Conservation (phyloP, 768 basidiomycete species). For the Mycena venus region DNA sequence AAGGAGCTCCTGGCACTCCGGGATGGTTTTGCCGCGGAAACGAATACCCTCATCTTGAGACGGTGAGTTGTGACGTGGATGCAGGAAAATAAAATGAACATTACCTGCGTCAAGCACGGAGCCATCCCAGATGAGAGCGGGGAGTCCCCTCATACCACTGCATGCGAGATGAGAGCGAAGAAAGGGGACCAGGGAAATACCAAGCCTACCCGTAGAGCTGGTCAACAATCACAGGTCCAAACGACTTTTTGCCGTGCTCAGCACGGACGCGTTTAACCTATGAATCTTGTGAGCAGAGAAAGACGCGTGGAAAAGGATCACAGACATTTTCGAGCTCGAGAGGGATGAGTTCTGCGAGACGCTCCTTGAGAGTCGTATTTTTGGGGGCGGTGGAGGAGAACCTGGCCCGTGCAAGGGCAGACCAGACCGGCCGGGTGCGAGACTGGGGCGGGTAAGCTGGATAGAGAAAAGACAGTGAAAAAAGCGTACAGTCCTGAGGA, state of each 20-base stretch:
- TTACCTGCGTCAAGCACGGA: slow-evolving; percentile 94
- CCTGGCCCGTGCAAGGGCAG: slow-evolving; percentile 61
- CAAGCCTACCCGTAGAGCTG: slow-evolving; percentile 85
- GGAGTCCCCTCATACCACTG: slow-evolving; percentile 90
- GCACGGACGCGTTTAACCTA: slow-evolving; percentile 88
- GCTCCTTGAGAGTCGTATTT: slow-evolving; percentile 88
- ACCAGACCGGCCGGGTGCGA: slow-evolving; percentile 62
- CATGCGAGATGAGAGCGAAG: slow-evolving; percentile 22
- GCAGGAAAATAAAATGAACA: neutral
- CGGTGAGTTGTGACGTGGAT: slow-evolving; percentile 20
- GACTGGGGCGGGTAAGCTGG: slow-evolving; percentile 52
- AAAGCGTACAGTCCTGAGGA: slow-evolving; percentile 55
- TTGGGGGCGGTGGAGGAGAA: slow-evolving; percentile 77
- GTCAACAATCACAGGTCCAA: slow-evolving; percentile 92
- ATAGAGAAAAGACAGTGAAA: neutral
- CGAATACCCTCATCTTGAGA: slow-evolving; percentile 92
- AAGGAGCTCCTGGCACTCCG: slow-evolving; percentile 87
- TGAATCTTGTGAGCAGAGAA: slow-evolving; percentile 19
- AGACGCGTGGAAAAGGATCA: slow-evolving; percentile 12
- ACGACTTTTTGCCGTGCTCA: slow-evolving; percentile 92
- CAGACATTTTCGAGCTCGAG: slow-evolving; percentile 81
- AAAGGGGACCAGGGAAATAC: neutral
- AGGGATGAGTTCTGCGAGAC: slow-evolving; percentile 94
- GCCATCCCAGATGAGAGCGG: slow-evolving; percentile 98
- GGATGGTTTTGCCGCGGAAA: slow-evolving; percentile 97